phyloP scores from a whole-genome alignment of 805 yeast genomes.

The Kodamaea nitidulidarum region DNA sequence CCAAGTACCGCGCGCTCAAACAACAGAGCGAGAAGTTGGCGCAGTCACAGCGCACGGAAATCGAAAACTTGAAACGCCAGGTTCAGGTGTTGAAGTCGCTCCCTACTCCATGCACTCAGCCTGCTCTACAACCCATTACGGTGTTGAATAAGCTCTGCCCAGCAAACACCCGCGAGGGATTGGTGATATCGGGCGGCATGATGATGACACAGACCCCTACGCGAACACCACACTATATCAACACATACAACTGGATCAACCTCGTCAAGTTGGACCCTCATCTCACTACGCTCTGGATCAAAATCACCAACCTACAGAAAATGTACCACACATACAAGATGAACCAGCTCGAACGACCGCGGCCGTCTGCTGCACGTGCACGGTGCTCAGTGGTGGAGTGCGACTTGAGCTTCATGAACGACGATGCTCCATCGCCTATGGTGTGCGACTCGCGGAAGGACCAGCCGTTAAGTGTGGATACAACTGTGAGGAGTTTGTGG shows the following conservation, averaged over 20 bases:
- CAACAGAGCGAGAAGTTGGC: conserved; percentile 20
- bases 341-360: conserved; percentile 12
- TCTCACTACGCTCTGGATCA: conserved; percentile 37
- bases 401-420: conserved; percentile 35
- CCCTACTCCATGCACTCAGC: conserved; percentile 4
- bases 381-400: conserved; percentile 40
- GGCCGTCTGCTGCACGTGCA: conserved; percentile 6
- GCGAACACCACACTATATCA: conserved; percentile 15
- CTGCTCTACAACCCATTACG: conserved; percentile 10
- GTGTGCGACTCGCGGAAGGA: too few species aligned
- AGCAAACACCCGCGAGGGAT: conserved; percentile 8
- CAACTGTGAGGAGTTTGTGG: conserved; percentile 28
- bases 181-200: conserved; percentile 4
- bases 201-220: conserved; percentile 11
- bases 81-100: conserved; percentile 17
- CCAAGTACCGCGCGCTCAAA: conserved; percentile 13
- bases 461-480: too few species aligned
- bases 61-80: conserved; percentile 30
- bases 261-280: conserved; percentile 37
- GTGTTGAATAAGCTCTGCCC: conserved; percentile 23
- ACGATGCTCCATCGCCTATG: conserved; percentile 15
- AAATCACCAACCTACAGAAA: conserved; percentile 38
- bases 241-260: conserved; percentile 38
- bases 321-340: conserved; percentile 36
- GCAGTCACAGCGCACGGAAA: conserved; percentile 24